Conservation (phyloP, 2,329 filamentous ascomycete genomes). For the Alternaria arbusti region DNA sequence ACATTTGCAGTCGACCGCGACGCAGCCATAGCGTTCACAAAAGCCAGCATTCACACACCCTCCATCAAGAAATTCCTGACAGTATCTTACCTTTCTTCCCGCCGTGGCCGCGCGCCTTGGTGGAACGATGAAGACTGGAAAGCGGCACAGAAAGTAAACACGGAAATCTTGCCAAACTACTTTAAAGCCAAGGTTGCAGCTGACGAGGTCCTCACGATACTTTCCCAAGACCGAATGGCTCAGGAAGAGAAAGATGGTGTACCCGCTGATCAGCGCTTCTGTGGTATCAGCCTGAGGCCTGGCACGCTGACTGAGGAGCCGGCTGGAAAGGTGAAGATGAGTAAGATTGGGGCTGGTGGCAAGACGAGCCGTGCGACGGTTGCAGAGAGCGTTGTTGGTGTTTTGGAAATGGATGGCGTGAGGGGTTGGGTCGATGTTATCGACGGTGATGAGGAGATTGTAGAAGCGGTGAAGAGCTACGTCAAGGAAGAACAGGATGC, state of each 20-base stretch:
- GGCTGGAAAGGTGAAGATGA: slow-evolving; percentile 57
- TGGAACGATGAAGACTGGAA: slow-evolving; percentile 58
- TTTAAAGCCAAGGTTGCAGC: slow-evolving; percentile 62
- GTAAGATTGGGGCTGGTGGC: slow-evolving; percentile 52
- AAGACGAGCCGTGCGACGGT: slow-evolving; percentile 59
- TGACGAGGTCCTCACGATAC: slow-evolving; percentile 61
- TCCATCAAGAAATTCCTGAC: slow-evolving; percentile 62
- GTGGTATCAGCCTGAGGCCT: slow-evolving; percentile 60
- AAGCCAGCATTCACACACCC: slow-evolving; percentile 53
- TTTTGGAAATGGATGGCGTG: slow-evolving; percentile 57
- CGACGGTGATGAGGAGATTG: slow-evolving; percentile 56
- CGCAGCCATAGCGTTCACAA: slow-evolving; percentile 62
- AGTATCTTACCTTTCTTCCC: slow-evolving; percentile 60
- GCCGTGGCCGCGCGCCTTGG: slow-evolving; percentile 57
- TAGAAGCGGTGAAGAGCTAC: slow-evolving; percentile 55
- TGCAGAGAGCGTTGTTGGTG: slow-evolving; percentile 57
- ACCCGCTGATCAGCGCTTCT: slow-evolving; percentile 47
- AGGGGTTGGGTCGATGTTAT: slow-evolving; percentile 63
- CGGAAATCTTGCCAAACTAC: slow-evolving; percentile 59
- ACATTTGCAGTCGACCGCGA: slow-evolving; percentile 62
- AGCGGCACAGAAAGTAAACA: slow-evolving; percentile 54
- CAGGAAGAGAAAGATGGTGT: slow-evolving; percentile 38
- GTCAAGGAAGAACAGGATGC: slow-evolving; percentile 55
- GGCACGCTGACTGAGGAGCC: slow-evolving; percentile 57
- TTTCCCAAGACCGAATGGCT: slow-evolving; percentile 41